Percentiles rank a stretch among this genome's conserved stretches.
Conservation (phyloP, 83 land plant species). For the Larix sibirica region DNA sequence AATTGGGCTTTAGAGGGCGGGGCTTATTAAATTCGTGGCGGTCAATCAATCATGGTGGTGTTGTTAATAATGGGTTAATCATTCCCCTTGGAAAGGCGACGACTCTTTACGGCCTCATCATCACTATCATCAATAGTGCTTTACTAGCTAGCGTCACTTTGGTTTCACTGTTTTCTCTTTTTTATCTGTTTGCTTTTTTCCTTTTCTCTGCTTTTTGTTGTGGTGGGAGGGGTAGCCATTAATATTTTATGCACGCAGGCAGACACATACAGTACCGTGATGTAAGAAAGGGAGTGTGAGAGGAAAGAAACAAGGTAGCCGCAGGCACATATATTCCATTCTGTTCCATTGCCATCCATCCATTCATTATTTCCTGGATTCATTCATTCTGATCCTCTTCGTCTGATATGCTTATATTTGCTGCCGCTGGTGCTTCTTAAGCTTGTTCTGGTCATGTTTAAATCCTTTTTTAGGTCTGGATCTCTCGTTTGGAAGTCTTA, state of each 20-base stretch:
- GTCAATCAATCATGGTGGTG: slow-evolving; percentile 15
- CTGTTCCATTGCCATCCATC: too few relatives aligned
- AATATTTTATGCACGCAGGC: too few relatives aligned
- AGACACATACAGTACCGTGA: too few relatives aligned
- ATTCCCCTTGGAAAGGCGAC: slow-evolving; percentile 13
- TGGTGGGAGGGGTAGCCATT: neutral
- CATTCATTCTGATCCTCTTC: too few relatives aligned
- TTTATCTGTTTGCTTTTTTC: slow-evolving; percentile 5
- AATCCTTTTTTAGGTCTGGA: too few relatives aligned
- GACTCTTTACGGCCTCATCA: slow-evolving; percentile 18
- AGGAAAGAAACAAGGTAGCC: neutral
- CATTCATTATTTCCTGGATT: too few relatives aligned
- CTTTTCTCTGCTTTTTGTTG: slow-evolving; percentile 16
- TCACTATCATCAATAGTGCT: neutral
- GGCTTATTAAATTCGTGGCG: slow-evolving; percentile 15
- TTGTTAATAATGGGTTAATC: slow-evolving; percentile 16
- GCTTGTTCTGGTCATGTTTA: too few relatives aligned
- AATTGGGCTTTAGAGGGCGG: neutral
- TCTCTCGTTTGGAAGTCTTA: neutral
- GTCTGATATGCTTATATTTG: too few relatives aligned
- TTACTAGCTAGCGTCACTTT: neutral
- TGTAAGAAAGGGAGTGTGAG: neutral
- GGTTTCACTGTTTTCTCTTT: neutral
- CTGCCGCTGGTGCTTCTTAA: too few relatives aligned
- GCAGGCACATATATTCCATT: too few relatives aligned